Evolutionary conservation across 2,329 filamentous ascomycete species (phyloP).

Genomic region (Ophiostoma triangulosporum): DNA sequence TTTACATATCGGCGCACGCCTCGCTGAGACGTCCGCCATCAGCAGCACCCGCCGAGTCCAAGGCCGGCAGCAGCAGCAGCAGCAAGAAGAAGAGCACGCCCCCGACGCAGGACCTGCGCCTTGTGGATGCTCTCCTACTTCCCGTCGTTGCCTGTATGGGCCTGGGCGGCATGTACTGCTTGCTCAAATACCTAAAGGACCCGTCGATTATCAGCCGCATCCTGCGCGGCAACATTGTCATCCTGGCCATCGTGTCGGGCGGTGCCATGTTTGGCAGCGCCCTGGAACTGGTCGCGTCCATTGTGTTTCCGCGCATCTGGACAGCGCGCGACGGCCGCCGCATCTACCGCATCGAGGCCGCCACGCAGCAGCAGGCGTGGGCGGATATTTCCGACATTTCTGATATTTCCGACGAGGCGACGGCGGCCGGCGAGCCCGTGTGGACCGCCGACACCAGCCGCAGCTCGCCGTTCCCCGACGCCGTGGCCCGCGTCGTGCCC

Average conservation of each 20-base stretch:
- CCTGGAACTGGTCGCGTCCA: conserved; percentile 47
- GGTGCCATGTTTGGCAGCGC: conserved; percentile 60
- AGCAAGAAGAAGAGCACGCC: neutral
- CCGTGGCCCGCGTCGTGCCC: conserved; percentile 21
- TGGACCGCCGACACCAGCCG: conserved; percentile 18
- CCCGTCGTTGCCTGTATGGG: conserved; percentile 60
- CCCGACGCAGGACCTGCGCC: conserved; percentile 43
- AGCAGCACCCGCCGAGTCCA: conserved; percentile 43
- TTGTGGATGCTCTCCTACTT: conserved; percentile 72
- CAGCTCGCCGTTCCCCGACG: conserved; percentile 27
- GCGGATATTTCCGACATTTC: conserved; percentile 6
- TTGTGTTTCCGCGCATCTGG: conserved; percentile 66
- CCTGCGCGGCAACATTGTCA: conserved; percentile 69
- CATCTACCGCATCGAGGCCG: conserved; percentile 33
- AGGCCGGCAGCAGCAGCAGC: conserved; percentile 15
- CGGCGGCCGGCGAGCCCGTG: conserved; percentile 5
- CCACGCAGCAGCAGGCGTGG: conserved; percentile 24
- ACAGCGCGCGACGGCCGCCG: conserved; percentile 24
- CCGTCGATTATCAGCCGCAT: conserved; percentile 70
- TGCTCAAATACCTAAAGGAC: conserved; percentile 81
- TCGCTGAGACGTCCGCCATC: conserved; percentile 73
- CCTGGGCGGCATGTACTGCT: conserved; percentile 64
- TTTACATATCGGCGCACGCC: conserved; percentile 75
- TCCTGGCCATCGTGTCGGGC: conserved; percentile 66
- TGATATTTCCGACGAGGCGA: conserved; percentile 14